Evolutionary conservation across 2,329 filamentous ascomycete genomes (phyloP).

Genomic region (Sclerotinia borealis): DNA sequence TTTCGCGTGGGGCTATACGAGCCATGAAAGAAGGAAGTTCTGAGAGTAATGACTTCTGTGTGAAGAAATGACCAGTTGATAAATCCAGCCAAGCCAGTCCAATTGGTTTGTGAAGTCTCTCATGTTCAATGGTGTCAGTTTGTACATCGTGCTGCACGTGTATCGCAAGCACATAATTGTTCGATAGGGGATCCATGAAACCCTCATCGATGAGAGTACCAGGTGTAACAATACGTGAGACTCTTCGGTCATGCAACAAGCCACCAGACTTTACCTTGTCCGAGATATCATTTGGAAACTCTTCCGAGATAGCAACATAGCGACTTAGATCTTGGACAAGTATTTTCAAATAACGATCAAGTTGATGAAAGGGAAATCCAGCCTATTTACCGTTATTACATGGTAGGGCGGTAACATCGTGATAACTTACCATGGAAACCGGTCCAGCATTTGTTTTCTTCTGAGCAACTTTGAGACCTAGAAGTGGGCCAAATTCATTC

Average conservation of each 20-base stretch:
- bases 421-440: conserved; percentile 69
- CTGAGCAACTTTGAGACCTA: conserved; percentile 79
- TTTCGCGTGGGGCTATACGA: conserved; percentile 76
- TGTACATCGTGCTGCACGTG: conserved; percentile 44
- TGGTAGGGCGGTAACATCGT: neutral
- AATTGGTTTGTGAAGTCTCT: conserved; percentile 39
- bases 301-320: conserved; percentile 90
- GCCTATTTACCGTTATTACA: conserved; percentile 44
- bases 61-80: conserved; percentile 91
- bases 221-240: conserved; percentile 84
- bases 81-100: conserved; percentile 92
- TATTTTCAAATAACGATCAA: conserved; percentile 88
- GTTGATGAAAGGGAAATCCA: conserved; percentile 87
- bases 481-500: conserved; percentile 75
- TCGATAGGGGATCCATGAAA: conserved; percentile 90
- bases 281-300: conserved; percentile 70
- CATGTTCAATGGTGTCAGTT: neutral
- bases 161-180: conserved; percentile 85
- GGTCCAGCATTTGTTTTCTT: conserved; percentile 73
- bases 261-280: conserved; percentile 70
- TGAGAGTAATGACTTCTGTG: conserved; percentile 65
- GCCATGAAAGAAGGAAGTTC: conserved; percentile 76
- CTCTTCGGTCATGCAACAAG: conserved; percentile 75
- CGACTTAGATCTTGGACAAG: conserved; percentile 86
- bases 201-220: conserved; percentile 96